These are phyloP conservation scores for Microcos paniculata DNA, from an alignment of 345 rosid genomes.

Conservation along the genomic window DNA sequence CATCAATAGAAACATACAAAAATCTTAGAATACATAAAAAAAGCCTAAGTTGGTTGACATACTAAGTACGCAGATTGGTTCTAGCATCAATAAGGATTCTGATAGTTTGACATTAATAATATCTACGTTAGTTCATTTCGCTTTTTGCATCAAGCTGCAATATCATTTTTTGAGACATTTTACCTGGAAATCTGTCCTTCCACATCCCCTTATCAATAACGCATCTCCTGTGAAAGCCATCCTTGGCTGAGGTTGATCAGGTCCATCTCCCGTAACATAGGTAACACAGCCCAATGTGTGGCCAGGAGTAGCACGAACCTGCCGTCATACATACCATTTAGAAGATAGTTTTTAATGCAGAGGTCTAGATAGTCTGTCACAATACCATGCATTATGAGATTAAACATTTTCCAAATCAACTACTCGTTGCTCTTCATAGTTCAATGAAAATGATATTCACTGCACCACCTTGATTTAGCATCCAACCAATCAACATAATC, in stretches of 20 bases:
- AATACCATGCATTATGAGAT: not conserved
- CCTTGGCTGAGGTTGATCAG: constrained; percentile 79
- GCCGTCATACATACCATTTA: constrained; percentile 9
- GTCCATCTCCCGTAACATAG: constrained; percentile 84
- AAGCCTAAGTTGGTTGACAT: not conserved
- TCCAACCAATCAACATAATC: not conserved
- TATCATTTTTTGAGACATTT: constrained; percentile 5
- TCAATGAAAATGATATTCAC: not conserved
- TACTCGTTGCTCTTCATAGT: not conserved
- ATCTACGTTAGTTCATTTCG: not conserved
- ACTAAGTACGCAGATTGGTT: not conserved
- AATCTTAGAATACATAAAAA: not conserved
- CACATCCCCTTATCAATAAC: constrained; percentile 87
- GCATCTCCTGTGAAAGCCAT: constrained; percentile 98
- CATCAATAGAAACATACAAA: not conserved
- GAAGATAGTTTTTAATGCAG: not conserved
- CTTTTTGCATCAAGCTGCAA: not conserved
- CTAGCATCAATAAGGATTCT: no score
- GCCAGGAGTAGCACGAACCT: constrained; percentile 24
- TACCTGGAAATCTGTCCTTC: constrained; percentile 99
- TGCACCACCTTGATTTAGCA: not conserved
- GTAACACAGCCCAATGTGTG: constrained; percentile 82
- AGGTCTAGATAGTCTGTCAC: not conserved
- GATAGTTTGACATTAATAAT: no score
- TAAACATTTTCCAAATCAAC: not conserved